A percentile compares a stretch with the other conserved stretches of the same genome.
These are phyloP conservation scores for Colletotrichum agaves DNA, from an alignment of 2,329 filamentous ascomycete genomes.

Conservation along the genomic window DNA sequence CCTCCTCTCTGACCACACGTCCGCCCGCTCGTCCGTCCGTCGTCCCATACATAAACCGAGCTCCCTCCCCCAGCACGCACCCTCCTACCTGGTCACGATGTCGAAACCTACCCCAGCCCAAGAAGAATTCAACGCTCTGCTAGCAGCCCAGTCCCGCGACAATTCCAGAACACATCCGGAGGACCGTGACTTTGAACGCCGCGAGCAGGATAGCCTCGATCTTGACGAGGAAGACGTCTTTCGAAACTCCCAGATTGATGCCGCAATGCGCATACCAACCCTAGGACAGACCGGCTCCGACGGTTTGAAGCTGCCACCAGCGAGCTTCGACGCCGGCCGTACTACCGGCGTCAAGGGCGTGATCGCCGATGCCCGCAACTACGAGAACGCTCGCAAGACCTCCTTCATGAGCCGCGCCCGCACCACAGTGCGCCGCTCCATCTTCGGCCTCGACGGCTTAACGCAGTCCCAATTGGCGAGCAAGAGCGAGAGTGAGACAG, in stretches of 20 bases:
- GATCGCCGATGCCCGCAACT: constrained; percentile 84
- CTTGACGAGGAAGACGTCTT: constrained; percentile 65
- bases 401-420: constrained; percentile 65
- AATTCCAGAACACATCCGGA: constrained; percentile 65
- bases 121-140: constrained; percentile 73
- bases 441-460: constrained; percentile 58
- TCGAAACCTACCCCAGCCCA: constrained; percentile 67
- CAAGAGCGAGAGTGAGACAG: constrained; percentile 60
- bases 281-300: constrained; percentile 56
- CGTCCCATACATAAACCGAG: constrained; percentile 51
- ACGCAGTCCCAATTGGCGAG: constrained; percentile 43
- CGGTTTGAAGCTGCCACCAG: constrained; percentile 70
- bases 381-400: constrained; percentile 72
- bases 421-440: constrained; percentile 61
- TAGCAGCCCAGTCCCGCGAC: constrained; percentile 65
- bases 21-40: constrained; percentile 26
- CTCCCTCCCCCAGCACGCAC: constrained; percentile 39
- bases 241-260: constrained; percentile 67
- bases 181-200: constrained; percentile 60
- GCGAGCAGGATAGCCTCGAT: constrained; percentile 54
- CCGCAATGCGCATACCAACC: constrained; percentile 72
- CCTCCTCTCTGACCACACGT: constrained; percentile 24
- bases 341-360: constrained; percentile 88
- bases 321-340: constrained; percentile 72
- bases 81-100: constrained; percentile 54